Percentiles rank a stretch among this genome's conserved stretches.
Evolutionary conservation across 192 early-diverging fungal species (phyloP).

Genomic region (Glomus cerebriforme): DNA sequence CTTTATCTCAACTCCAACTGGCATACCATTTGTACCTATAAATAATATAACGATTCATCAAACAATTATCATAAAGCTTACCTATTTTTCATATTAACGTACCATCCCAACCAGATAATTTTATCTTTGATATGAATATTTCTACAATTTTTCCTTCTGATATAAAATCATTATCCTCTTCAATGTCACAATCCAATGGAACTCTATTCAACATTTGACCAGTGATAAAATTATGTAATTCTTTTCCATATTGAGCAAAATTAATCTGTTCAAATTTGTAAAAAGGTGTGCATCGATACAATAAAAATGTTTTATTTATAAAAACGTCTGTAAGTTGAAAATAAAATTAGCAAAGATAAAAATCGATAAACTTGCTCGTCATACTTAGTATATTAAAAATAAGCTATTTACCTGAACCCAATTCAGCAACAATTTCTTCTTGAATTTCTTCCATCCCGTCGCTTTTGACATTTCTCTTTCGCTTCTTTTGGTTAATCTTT

Average conservation of each 20-base stretch:
- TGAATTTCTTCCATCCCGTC: no score
- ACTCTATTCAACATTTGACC: neutral
- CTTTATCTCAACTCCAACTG: neutral
- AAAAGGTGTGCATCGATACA: conserved; percentile 23
- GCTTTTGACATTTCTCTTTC: no score
- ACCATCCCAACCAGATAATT: conserved; percentile 4
- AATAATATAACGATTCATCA: neutral
- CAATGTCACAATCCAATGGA: neutral
- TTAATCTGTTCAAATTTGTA: neutral
- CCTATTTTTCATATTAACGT: neutral
- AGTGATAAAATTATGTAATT: neutral
- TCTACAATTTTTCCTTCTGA: neutral
- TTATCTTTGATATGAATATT: conserved; percentile 6
- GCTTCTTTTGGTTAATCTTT: no score
- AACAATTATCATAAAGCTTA: neutral
- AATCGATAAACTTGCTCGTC: conserved; percentile 66
- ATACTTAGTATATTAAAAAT: no score
- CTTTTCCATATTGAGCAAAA: neutral
- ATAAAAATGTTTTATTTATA: neutral
- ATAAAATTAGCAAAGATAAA: neutral
- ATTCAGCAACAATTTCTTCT: no score
- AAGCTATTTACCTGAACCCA: no score
- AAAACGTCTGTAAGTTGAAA: conserved; percentile 9
- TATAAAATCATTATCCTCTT: neutral
- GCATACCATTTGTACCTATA: neutral